Percentiles rank a stretch among this genome's conserved stretches.
These are phyloP conservation scores for Trichocladium antarcticum DNA, from an alignment of 495 filamentous ascomycete species.

Conservation along the genomic window DNA sequence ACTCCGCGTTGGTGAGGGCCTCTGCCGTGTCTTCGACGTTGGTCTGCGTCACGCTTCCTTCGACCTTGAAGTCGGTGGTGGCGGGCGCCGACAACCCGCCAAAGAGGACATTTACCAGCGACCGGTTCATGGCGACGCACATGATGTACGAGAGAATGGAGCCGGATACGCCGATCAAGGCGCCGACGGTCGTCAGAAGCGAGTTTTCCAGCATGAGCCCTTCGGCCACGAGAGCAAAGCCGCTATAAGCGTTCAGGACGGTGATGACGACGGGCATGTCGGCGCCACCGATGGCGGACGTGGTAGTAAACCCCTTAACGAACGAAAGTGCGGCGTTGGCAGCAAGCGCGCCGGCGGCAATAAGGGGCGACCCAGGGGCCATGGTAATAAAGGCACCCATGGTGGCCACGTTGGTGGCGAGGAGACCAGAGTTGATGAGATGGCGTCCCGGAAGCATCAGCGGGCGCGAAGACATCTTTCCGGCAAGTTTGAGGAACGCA, in stretches of 20 bases:
- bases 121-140: conserved; percentile 78
- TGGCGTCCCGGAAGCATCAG: conserved; percentile 58
- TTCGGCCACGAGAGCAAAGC: conserved; percentile 72
- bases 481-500: conserved; percentile 68
- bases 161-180: conserved; percentile 69
- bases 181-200: conserved; percentile 64
- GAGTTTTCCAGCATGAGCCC: conserved; percentile 81
- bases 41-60: conserved; percentile 59
- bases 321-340: conserved; percentile 67
- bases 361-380: conserved; percentile 59
- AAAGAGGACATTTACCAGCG: conserved; percentile 69
- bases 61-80: conserved; percentile 55
- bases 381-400: conserved; percentile 69
- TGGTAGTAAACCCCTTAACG: conserved; percentile 71
- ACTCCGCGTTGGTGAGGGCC: conserved; percentile 55
- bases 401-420: conserved; percentile 61
- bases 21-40: conserved; percentile 66
- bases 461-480: conserved; percentile 63
- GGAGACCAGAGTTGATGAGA: conserved; percentile 54
- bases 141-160: conserved; percentile 73
- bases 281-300: conserved; percentile 71
- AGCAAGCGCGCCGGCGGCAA: conserved; percentile 60
- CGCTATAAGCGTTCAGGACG: conserved; percentile 74
- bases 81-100: conserved; percentile 57
- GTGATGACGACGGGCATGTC: conserved; percentile 85